Conservation (phyloP, 768 basidiomycete genomes). For the Suillus spraguei region DNA sequence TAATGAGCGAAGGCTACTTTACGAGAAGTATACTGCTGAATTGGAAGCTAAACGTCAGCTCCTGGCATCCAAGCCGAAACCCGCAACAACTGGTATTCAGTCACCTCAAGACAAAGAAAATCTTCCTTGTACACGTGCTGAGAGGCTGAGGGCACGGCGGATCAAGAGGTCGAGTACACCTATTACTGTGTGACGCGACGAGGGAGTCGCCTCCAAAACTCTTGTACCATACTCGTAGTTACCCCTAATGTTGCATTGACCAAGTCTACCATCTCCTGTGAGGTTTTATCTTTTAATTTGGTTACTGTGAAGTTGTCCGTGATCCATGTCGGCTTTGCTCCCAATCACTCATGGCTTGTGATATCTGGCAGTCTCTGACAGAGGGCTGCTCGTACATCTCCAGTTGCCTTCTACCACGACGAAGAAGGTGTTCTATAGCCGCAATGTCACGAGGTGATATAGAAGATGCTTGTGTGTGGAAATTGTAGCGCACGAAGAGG, state of each 20-base stretch:
- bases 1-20: constrained; percentile 86
- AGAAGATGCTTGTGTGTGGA: constrained; percentile 61
- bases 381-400: constrained; percentile 67
- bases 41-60: constrained; percentile 14
- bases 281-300: not conserved
- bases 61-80: constrained; percentile 9
- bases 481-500: constrained; percentile 68
- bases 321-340: constrained; percentile 35
- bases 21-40: constrained; percentile 44
- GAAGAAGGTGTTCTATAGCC: constrained; percentile 75
- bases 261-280: not conserved
- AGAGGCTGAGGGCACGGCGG: constrained; percentile 12
- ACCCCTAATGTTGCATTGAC: not conserved
- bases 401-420: constrained; percentile 65
- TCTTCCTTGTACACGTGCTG: constrained; percentile 5
- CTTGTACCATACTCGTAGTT: constrained; percentile 7
- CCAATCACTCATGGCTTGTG: constrained; percentile 72
- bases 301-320: constrained; percentile 9
- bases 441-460: constrained; percentile 68
- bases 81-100: not conserved
- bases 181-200: not conserved
- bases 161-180: not conserved
- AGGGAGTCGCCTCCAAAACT: not conserved
- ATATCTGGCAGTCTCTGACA: constrained; percentile 78
- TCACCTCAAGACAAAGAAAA: constrained; percentile 12